Evolutionary conservation across 2,329 filamentous ascomycete species (phyloP).

Genomic region (Aspergillus novoparasiticus): DNA sequence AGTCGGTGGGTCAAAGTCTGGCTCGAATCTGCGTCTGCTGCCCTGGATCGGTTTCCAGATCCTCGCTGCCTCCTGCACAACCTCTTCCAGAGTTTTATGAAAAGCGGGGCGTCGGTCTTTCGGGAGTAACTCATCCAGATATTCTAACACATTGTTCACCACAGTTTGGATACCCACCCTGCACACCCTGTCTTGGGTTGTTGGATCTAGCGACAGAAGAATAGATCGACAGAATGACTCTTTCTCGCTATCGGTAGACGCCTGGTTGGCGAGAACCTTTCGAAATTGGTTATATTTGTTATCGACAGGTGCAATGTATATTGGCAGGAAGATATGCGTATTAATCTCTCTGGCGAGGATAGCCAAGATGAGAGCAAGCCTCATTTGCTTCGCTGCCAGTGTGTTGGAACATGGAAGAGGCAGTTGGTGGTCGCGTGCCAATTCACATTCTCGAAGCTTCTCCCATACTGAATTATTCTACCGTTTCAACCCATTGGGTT

Average conservation of each 20-base stretch:
- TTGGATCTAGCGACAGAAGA: not conserved
- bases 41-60: not conserved
- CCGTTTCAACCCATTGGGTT: not conserved
- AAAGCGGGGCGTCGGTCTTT: not conserved
- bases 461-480: not conserved
- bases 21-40: not conserved
- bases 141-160: not conserved
- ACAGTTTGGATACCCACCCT: not conserved
- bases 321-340: not conserved
- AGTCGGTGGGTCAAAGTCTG: not conserved
- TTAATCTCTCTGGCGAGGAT: not conserved
- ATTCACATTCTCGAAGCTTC: not conserved
- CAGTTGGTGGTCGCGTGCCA: not conserved
- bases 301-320: not conserved
- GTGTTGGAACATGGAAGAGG: not conserved
- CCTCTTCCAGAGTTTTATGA: not conserved
- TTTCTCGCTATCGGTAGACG: not conserved
- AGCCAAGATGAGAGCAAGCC: not conserved
- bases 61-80: not conserved
- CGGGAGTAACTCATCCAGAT: not conserved
- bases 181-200: not conserved
- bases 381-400: not conserved
- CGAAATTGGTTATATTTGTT: not conserved
- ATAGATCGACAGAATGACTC: not conserved
- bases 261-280: not conserved